Evolutionary conservation across 148 eudicot genomes (phyloP).

Genomic region (Persicaria tinctoria): DNA sequence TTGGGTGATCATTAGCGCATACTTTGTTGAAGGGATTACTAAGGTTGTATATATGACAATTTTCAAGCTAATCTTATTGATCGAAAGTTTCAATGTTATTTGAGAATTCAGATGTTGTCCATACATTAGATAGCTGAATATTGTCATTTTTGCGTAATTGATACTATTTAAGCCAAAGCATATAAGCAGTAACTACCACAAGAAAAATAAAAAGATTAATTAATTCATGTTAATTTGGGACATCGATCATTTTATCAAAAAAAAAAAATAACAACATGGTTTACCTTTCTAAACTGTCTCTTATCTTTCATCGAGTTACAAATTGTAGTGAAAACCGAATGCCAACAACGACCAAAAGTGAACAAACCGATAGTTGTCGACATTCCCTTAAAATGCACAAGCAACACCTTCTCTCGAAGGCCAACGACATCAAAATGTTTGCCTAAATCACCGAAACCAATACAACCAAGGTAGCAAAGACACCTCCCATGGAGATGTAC

Average conservation of each 20-base stretch:
- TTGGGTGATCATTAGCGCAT: constrained; percentile 28
- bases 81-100: constrained; percentile 44
- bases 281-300: constrained; percentile 32
- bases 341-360: constrained; percentile 38
- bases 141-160: constrained; percentile 31
- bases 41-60: constrained; percentile 42
- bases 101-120: constrained; percentile 32
- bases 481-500: constrained; percentile 44
- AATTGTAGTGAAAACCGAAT: constrained; percentile 36
- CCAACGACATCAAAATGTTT: constrained; percentile 36
- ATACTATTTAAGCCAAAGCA: constrained; percentile 27
- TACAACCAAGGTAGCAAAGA: constrained; percentile 36
- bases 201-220: not conserved
- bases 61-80: constrained; percentile 19
- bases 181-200: constrained; percentile 30
- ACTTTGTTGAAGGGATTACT: constrained; percentile 39
- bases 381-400: constrained; percentile 26
- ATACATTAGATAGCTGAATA: constrained; percentile 41
- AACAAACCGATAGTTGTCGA: constrained; percentile 33
- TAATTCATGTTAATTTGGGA: too few relatives aligned
- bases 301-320: constrained; percentile 36
- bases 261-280: constrained; percentile 36
- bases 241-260: constrained; percentile 24
- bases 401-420: constrained; percentile 25
- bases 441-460: constrained; percentile 30